Base-by-base conservation (phyloP, 2,329 filamentous ascomycete species). In the Proliferodiscus dingleyae region DNA sequence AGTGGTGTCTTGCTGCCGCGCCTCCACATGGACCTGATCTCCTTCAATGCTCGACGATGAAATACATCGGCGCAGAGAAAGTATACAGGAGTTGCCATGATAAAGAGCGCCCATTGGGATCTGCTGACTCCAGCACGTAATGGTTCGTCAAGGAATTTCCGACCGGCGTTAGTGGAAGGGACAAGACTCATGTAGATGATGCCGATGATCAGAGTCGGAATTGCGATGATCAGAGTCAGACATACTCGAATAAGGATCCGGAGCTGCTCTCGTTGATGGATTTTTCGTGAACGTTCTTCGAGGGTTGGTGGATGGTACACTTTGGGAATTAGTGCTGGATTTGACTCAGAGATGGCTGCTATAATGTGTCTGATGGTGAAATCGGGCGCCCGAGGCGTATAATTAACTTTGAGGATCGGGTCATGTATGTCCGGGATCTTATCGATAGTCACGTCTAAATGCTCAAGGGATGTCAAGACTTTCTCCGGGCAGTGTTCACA, bases 151-250 rank as follows among this genome's bases (percentile, higher is more conserved):
- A 94, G 68, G 55, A 79, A 88, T 51, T 71, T 70, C 46, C 81
- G 80, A 10, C 73, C 72, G 0, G 66, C 54, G 54, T 89, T 76
- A 2, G 72, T 66, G 3, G 72, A 64, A 0, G 83, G 71, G 0
- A 95, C 75, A 1, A 96, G 73, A 50, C 78, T 88, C 90, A 95
- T 96, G 68, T 88, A 95, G 1, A 95, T 81, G 43, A 96, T 87
- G 3, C 91, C 90, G 30, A 96, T 81, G 41, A 95, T 64, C 56
- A 96, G 90, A 0, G 87, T 88, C 2, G 91, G 90, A 36, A 96
- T 83, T 16, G 85, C 83, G 5, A 85, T 70, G 21, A 83, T 58
- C 22, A 85, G 65, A 1, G 87, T 84, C 45, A 94, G 72, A 1
- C 85, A 61, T 13, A 89, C 74, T n/a, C 90, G 82, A 48, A 77